Percentiles rank a stretch among this genome's conserved stretches.
Conservation (phyloP, 805 yeast species). For the Candida coquimbonensis region DNA sequence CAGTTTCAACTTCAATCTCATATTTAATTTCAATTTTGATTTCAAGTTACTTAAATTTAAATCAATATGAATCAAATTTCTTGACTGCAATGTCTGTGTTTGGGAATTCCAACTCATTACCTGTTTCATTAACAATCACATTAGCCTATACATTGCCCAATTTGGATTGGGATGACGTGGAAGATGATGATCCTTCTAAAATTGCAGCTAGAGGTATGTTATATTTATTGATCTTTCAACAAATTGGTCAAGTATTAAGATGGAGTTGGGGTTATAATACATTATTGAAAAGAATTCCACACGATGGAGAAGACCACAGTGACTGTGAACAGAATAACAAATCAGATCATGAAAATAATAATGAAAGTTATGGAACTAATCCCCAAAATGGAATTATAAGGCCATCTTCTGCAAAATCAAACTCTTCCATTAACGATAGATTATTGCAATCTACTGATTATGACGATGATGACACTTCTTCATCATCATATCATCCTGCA, state of each 20-base stretch:
- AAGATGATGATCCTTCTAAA: constrained; percentile 57
- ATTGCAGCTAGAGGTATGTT: constrained; percentile 75
- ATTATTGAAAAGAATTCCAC: constrained; percentile 39
- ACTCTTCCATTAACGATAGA: constrained; percentile 4
- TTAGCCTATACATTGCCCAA: constrained; percentile 71
- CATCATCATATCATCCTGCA: not conserved
- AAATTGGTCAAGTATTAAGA: constrained; percentile 72
- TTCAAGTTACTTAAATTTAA: constrained; percentile 47
- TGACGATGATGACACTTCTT: not conserved
- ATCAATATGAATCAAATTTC: constrained; percentile 74
- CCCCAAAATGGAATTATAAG: not conserved
- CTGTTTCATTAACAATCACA: constrained; percentile 83
- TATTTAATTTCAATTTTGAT: constrained; percentile 52
- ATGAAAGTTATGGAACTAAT: too few relatives aligned
- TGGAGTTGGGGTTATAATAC: constrained; percentile 88
- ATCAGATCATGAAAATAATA: too few relatives aligned
- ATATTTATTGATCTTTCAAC: constrained; percentile 70
- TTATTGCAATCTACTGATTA: constrained; percentile 2
- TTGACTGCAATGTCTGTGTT: constrained; percentile 96
- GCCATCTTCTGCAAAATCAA: constrained; percentile 1
- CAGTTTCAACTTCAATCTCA: constrained; percentile 75
- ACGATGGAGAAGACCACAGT: not conserved
- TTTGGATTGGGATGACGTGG: constrained; percentile 67
- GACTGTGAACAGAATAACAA: too few relatives aligned
- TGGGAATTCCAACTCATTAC: constrained; percentile 92